These are phyloP conservation scores for Saposhnikovia divaricata DNA, from an alignment of 129 eudicot genomes.

Conservation along the genomic window DNA sequence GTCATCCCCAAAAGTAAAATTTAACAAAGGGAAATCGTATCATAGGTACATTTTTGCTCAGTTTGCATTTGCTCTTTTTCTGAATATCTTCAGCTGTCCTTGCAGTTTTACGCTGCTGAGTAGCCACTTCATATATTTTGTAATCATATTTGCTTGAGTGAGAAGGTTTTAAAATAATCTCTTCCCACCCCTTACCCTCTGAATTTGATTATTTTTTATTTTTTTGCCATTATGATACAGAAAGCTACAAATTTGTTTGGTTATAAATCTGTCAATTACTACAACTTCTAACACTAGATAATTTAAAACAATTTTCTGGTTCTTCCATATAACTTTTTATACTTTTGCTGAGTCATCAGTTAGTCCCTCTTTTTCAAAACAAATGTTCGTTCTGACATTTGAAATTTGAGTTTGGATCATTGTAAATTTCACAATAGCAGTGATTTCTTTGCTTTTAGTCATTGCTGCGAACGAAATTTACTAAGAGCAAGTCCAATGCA, in stretches of 20 bases:
- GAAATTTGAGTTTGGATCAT: background rate
- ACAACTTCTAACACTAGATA: background rate
- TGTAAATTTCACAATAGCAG: background rate
- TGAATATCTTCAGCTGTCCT: background rate
- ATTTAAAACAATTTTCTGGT: background rate
- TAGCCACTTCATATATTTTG: background rate
- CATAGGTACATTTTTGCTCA: slow-evolving; percentile 41
- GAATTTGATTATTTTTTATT: background rate
- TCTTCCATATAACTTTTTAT: background rate
- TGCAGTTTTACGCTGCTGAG: background rate
- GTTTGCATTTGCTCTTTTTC: background rate
- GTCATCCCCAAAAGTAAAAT: slow-evolving; percentile 90
- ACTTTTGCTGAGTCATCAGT: background rate
- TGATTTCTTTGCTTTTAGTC: background rate
- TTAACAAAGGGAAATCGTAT: slow-evolving; percentile 83
- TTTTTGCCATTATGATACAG: background rate
- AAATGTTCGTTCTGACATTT: background rate
- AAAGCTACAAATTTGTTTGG: background rate
- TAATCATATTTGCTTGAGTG: background rate
- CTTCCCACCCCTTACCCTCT: background rate
- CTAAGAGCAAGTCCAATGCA: too few species aligned
- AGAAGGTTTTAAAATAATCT: background rate
- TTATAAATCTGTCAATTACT: background rate
- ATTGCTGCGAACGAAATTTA: background rate
- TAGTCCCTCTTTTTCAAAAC: background rate